These are phyloP conservation scores for Chrysophaeum taylorii DNA, from an alignment of 352 stramenopile genomes.

Conservation along the genomic window DNA sequence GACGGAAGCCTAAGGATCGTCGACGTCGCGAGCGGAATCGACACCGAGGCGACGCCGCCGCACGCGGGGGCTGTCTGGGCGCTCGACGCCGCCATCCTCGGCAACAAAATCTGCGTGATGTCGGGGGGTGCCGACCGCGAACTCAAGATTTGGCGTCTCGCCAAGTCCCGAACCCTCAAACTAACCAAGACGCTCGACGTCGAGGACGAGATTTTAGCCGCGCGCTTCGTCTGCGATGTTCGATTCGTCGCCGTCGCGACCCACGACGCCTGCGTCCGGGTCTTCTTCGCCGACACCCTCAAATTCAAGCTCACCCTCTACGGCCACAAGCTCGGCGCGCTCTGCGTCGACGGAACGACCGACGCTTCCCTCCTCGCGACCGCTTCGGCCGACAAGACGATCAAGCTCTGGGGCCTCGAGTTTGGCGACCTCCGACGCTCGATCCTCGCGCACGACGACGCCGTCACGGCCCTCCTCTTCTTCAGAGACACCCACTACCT, in stretches of 20 bases:
- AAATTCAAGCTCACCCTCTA: slow-evolving; percentile 99
- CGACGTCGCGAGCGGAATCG: slow-evolving; percentile 86
- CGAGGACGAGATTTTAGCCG: slow-evolving; percentile 93
- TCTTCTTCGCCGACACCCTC: slow-evolving; percentile 98
- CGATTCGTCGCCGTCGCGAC: slow-evolving; percentile 58
- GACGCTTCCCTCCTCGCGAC: slow-evolving; percentile 94
- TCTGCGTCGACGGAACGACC: slow-evolving; percentile 91
- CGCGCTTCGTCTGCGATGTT: slow-evolving; percentile 82
- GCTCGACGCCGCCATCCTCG: slow-evolving; percentile 72
- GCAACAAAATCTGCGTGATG: slow-evolving; percentile 75
- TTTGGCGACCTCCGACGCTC: slow-evolving; percentile 99
- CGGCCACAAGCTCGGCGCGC: slow-evolving; percentile 94
- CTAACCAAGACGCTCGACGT: slow-evolving; percentile 94
- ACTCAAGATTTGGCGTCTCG: slow-evolving; percentile 98
- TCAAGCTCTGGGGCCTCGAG: slow-evolving; percentile 98
- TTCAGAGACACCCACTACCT: slow-evolving; percentile 91
- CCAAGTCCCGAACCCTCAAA: slow-evolving; percentile 74
- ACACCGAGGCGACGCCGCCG: slow-evolving; percentile 51
- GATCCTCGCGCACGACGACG: slow-evolving; percentile 95
- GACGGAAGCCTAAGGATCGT: slow-evolving; percentile 82
- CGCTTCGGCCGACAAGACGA: slow-evolving; percentile 93
- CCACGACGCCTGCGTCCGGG: slow-evolving; percentile 92
- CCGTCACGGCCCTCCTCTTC: slow-evolving; percentile 90
- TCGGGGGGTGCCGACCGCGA: slow-evolving; percentile 90
- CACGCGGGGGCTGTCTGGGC: slow-evolving; percentile 91